Evolutionary conservation across 2,329 filamentous ascomycete species (phyloP).

Genomic region (Aureobasidium sp.): DNA sequence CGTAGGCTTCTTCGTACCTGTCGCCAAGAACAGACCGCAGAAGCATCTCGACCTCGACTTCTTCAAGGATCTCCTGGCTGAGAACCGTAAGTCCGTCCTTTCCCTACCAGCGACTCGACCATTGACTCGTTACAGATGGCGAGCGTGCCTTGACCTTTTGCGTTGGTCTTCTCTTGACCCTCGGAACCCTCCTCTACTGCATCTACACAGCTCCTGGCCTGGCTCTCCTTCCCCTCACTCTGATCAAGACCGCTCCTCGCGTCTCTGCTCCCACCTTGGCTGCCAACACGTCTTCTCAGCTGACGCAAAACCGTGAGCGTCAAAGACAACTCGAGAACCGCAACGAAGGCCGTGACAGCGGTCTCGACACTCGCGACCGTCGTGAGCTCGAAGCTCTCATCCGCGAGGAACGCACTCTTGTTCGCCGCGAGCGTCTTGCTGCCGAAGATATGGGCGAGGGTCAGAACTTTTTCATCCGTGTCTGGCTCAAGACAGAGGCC

Average conservation of each 20-base stretch:
- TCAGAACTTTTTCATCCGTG: constrained; percentile 61
- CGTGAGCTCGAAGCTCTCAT: constrained; percentile 80
- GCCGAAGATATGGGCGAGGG: constrained; percentile 73
- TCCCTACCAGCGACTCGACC: neutral
- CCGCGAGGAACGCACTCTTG: constrained; percentile 84
- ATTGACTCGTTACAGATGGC: constrained; percentile 48
- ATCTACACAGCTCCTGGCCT: constrained; percentile 85
- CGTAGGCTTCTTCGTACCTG: constrained; percentile 87
- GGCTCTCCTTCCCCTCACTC: constrained; percentile 76
- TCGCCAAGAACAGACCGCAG: constrained; percentile 56
- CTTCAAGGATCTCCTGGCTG: constrained; percentile 73
- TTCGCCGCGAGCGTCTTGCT: constrained; percentile 79
- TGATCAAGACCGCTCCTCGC: constrained; percentile 86
- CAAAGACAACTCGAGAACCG: constrained; percentile 86
- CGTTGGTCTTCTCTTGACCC: constrained; percentile 75
- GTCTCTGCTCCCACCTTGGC: constrained; percentile 74
- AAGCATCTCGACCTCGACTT: constrained; percentile 77
- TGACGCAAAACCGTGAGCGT: constrained; percentile 82
- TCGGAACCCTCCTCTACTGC: constrained; percentile 79
- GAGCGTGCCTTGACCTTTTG: constrained; percentile 89
- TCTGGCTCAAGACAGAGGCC: constrained; percentile 73
- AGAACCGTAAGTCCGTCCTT: constrained; percentile 55
- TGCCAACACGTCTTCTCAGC: constrained; percentile 67
- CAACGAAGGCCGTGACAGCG: constrained; percentile 64
- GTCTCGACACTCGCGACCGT: constrained; percentile 74